Evolutionary conservation across 306 rosid genomes (phyloP), one percentile per base, ranked within the genome.

Genomic region (Begonia fuchsioides): DNA sequence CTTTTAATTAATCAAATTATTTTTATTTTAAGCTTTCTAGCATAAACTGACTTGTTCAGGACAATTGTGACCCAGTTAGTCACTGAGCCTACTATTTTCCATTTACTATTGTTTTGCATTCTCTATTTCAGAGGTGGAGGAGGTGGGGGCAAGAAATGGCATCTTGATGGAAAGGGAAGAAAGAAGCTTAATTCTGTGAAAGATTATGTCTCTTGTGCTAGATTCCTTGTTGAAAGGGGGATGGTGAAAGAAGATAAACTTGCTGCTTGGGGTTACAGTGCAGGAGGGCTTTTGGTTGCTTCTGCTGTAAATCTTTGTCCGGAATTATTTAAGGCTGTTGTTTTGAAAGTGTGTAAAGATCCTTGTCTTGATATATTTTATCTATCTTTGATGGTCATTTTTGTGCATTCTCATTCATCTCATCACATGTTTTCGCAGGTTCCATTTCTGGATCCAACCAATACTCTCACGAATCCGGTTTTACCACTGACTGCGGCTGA

Each of bases 201-300:
- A 70, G 98, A 90, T 64, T 85, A 75, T 55, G 59, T 90, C 45
- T 71, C 87, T 7, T 90, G 96, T 77, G 96, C 96, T 38, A 77
- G 79, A 65, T 90, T 72, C 55, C 85, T 90, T 50, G 19, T 68
- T 51, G 93, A 77, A 56, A 73, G 56, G 55, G 73, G 67, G 62
- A 71, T 85, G 46, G 86, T 82, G 56, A 62, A 73, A 58, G 86
- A 79, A 65, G 75, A 75, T 63, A 79, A 79, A 59, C 83, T 90
- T 67, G 94, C 96, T 56, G 85, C 79, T 55, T 77, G 81, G 75
- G 94, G 94, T 64, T 77, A 75, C 66, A 79, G 87, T 71, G 98
- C 94, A 40, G 94, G 95, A 65, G 96, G 98, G 51, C 87, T 85
- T 61, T 59, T 82, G 77, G 96, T 82, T 65, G 96, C 96, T 43